Percentiles rank a stretch among this genome's conserved stretches.
phyloP scores from a whole-genome alignment of 1,284 basidiomycete genomes.

The Neonothopanus nambi region DNA sequence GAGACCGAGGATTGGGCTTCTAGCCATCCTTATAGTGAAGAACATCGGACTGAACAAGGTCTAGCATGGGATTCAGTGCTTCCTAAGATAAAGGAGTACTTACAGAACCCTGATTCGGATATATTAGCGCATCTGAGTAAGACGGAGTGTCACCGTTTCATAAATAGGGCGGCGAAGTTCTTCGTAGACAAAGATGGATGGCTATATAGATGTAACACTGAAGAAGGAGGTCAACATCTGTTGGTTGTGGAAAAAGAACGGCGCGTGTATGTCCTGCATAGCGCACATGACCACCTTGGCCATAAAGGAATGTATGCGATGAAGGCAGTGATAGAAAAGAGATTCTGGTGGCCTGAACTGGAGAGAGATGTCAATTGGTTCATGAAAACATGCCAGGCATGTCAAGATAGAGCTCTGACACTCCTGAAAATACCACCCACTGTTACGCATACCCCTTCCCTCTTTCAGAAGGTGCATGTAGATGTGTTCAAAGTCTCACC shows the following conservation, averaged over 20 bases:
- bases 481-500: conserved; percentile 3
- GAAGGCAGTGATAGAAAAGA: too few species aligned
- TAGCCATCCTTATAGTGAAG: too few species aligned
- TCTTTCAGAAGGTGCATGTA: conserved; percentile 4
- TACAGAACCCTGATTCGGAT: background rate
- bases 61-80: too few species aligned
- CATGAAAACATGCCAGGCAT: background rate
- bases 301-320: too few species aligned
- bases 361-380: conserved; percentile 1
- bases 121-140: background rate
- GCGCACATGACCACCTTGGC: too few species aligned
- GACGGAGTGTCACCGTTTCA: background rate
- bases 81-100: background rate
- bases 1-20: too few species aligned
- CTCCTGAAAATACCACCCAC: background rate
- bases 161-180: too few species aligned
- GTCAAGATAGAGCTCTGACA: background rate
- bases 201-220: too few species aligned
- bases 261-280: conserved; percentile 11
- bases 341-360: too few species aligned
- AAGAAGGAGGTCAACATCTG: too few species aligned
- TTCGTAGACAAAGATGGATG: too few species aligned
- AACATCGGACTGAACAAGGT: too few species aligned
- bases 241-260: conserved; percentile 10
- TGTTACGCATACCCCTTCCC: background rate